Percentiles rank a stretch among this genome's conserved stretches.
Conservation (phyloP, 805 yeast species). For the Pichia rugopelliculosa region DNA sequence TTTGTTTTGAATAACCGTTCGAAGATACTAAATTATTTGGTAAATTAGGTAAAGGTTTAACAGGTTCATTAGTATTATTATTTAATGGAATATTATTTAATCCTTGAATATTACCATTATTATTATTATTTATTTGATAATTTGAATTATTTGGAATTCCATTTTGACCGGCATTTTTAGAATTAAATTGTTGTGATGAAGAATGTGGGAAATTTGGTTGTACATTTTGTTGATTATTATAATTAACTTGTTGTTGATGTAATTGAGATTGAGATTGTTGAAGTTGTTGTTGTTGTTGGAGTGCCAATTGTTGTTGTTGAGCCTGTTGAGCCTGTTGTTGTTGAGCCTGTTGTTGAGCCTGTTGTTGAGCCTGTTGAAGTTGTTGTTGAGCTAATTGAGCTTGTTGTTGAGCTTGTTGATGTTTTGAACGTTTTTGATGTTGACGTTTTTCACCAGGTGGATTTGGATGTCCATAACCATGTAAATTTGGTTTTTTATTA, state of each 20-base stretch:
- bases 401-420: constrained; percentile 25
- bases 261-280: constrained; percentile 11
- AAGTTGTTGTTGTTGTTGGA: constrained; percentile 4
- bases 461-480: constrained; percentile 93
- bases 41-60: constrained; percentile 30
- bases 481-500: constrained; percentile 87
- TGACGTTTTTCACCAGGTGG: constrained; percentile 58
- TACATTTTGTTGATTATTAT: neutral
- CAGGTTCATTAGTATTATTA: constrained; percentile 10
- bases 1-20: constrained; percentile 6
- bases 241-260: constrained; percentile 28
- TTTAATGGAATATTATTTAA: neutral
- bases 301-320: neutral
- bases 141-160: constrained; percentile 7
- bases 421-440: constrained; percentile 31
- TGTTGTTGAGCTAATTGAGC: constrained; percentile 13
- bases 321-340: constrained; percentile 3
- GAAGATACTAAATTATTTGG: constrained; percentile 15
- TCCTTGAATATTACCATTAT: constrained; percentile 1
- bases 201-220: constrained; percentile 21
- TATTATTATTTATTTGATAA: neutral
- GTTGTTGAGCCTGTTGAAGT: constrained; percentile 8
- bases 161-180: constrained; percentile 14
- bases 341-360: constrained; percentile 14
- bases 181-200: constrained; percentile 22